Evolutionary conservation across 257 asterid genomes (phyloP), one percentile per base, ranked within the genome.

Genomic region (Petunia secreta): DNA sequence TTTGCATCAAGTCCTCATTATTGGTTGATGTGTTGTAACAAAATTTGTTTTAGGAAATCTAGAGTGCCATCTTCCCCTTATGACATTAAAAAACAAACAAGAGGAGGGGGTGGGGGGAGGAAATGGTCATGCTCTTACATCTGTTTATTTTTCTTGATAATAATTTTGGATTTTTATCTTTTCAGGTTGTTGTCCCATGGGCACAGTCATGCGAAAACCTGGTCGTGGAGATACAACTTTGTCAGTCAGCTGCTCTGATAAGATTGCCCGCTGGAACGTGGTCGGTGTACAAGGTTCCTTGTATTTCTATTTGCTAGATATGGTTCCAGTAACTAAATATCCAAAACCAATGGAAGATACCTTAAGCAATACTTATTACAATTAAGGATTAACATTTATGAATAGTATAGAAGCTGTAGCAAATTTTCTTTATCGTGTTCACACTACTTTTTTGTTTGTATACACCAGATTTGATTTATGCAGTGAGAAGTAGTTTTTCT

Each of bases 201-300:
- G 99, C 75, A 89, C 94, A 40, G 97, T 92, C 85, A 91, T 87
- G 80, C 90, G 97, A 91, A 95, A 92, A 86, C 99, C 99, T 65
- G 99, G 99, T 11, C 96, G 97, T 82, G 99, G 99, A 68, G 97
- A 95, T 84, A 87, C 97, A 50, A 93, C 99, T 62, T 87, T 92
- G 88, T 93, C 99, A 3, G 97, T 93, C 48, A 93, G 99, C 93
- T 95, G 98, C 90, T 92, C 97, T 83, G 98, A 95, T 83, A 95
- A 95, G 92, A 93, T 95, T 87, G 97, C 96, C 62, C 96, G 96
- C 4, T 92, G 99, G 99, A 93, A 91, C 80, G 92, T 91, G 81
- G 93, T 92, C 65, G 99, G 99, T 83, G 91, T 95, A 86, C 99
- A 95, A 93, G 99, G 99, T 93, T 81, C 78, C 75, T 55, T 79